phyloP scores from a whole-genome alignment of 208 protist genomes.

The Trichomonas vaginalis region DNA sequence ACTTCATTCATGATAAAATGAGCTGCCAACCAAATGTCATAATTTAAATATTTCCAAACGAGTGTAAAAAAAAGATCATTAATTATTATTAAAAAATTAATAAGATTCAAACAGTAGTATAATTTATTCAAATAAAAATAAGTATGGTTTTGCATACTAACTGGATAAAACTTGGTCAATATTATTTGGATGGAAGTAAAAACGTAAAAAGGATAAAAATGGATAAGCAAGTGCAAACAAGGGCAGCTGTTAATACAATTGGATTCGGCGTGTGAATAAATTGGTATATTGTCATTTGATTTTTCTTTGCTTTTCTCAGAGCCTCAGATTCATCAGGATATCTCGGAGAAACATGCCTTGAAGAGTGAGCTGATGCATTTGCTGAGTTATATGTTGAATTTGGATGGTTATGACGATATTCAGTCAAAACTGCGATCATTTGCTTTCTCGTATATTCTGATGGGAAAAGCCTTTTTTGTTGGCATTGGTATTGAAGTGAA shows the following conservation, averaged over 20 bases:
- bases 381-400: neutral
- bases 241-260: neutral
- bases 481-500: neutral
- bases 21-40: too few species aligned
- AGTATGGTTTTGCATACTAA: too few species aligned
- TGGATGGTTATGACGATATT: neutral
- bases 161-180: too few species aligned
- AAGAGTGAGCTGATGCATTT: neutral
- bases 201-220: neutral
- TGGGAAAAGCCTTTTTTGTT: neutral
- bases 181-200: neutral
- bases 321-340: neutral
- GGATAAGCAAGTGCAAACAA: neutral
- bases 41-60: too few species aligned
- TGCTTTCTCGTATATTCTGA: neutral
- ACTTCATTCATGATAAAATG: too few species aligned
- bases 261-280: neutral
- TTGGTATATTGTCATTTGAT: neutral
- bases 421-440: neutral
- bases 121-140: too few species aligned
- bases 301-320: neutral
- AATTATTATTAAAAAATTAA: too few species aligned
- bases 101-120: too few species aligned
- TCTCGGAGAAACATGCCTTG: neutral
- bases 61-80: too few species aligned